Evolutionary conservation across 2,329 filamentous ascomycete genomes (phyloP), one percentile per base, ranked within the genome.

Genomic region (Cladorrhinum sp.): DNA sequence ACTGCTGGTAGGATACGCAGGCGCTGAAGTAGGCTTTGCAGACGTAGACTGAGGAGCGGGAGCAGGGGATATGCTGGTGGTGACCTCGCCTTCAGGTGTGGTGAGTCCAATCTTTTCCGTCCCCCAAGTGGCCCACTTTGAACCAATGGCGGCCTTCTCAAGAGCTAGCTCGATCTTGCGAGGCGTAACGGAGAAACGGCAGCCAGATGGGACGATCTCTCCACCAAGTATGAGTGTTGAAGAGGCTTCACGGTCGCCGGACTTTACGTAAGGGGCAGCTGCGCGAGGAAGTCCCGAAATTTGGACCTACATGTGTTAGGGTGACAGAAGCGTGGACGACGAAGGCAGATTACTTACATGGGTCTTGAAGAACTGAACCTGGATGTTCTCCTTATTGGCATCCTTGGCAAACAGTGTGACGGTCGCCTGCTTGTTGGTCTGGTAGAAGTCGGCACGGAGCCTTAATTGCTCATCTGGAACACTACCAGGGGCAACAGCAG

Each of bases 1-100:
- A 12, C 93, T 95, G 0, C 93, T 97, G 0, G 92, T 93, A 1
- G 95, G 93, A 72, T 98, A 97, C 0, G 81, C 76, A 0, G 89
- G 90, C 16, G 32, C 58, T 12, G 25, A 57, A 27, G 57, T 29
- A n/a, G 62, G 27, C 23, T 66, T 51, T 6, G 59, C 9, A 1
- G 59, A 8, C 2, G 50, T 3, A 1, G 51, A 12, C n/a, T n/a
- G n/a, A 2, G 52, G 18, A 12, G 60, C n/a, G 3, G 61, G 5
- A 16, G 56, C n/a, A n/a, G n/a, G n/a, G n/a, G n/a, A n/a, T n/a
- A n/a, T 22, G 32, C 41, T 25, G 20, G 54, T 23, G 1, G 41
- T 36, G n/a, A 51, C 41, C 16, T 13, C 23, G 24, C n/a, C 27
- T 13, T 55, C 52, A n/a, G 22, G 5, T 7, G 41, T 24, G 18